Conservation (phyloP, 1,139 yeast species). For the Diutina rugosa region DNA sequence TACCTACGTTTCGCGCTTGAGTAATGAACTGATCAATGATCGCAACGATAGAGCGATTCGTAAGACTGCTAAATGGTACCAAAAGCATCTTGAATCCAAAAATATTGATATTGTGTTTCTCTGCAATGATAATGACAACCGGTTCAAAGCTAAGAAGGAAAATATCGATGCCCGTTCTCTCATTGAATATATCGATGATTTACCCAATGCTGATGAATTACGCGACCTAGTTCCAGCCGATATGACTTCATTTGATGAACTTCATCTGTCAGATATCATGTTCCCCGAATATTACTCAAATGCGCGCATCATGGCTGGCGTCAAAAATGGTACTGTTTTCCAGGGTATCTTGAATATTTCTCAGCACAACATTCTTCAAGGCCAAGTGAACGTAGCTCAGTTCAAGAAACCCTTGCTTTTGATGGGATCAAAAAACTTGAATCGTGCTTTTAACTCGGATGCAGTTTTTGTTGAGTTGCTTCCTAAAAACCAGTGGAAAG, state of each 20-base stretch:
- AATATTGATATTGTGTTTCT: constrained; percentile 48
- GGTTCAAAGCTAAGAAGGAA: constrained; percentile 41
- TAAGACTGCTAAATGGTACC: constrained; percentile 59
- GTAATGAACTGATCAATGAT: constrained; percentile 72
- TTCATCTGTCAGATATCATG: constrained; percentile 31
- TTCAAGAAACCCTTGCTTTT: constrained; percentile 75
- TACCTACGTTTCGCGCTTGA: constrained; percentile 53
- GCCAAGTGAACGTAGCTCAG: constrained; percentile 59
- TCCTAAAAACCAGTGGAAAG: constrained; percentile 81
- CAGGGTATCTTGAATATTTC: constrained; percentile 78
- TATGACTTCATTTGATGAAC: constrained; percentile 15
- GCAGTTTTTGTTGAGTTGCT: constrained; percentile 81
- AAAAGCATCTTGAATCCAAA: constrained; percentile 39
- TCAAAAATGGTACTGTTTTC: constrained; percentile 74
- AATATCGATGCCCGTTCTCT: constrained; percentile 46
- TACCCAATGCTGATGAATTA: constrained; percentile 67
- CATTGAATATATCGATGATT: constrained; percentile 51
- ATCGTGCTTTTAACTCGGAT: constrained; percentile 88
- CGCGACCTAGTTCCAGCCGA: constrained; percentile 66
- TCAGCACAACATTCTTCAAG: constrained; percentile 82
- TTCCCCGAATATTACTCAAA: constrained; percentile 73
- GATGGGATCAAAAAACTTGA: constrained; percentile 71
- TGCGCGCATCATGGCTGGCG: constrained; percentile 81
- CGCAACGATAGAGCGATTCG: constrained; percentile 89
- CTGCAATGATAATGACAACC: constrained; percentile 67